Conservation (phyloP, 441 rosid genomes). For the Pelargonium myrrhifolium region DNA sequence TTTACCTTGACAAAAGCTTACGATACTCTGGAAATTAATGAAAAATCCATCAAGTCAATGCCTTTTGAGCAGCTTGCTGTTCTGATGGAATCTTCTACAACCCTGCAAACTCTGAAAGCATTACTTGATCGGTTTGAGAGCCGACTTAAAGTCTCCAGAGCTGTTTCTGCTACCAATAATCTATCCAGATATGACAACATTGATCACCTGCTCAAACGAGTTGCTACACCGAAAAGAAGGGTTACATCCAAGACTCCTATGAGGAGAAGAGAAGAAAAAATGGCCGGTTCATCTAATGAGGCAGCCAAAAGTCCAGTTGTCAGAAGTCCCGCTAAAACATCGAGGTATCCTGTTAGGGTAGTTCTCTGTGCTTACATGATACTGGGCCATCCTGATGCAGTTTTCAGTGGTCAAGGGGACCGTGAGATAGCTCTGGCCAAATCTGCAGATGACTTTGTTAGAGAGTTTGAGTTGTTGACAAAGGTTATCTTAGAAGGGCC, state of each 20-base stretch:
- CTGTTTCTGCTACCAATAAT: constrained; percentile 23
- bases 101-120: constrained; percentile 51
- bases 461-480: constrained; percentile 63
- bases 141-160: constrained; percentile 51
- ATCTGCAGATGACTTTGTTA: constrained; percentile 57
- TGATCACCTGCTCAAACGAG: constrained; percentile 82
- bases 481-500: constrained; percentile 72
- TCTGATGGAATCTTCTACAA: constrained; percentile 54
- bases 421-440: constrained; percentile 64
- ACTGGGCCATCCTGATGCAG: constrained; percentile 92
- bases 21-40: constrained; percentile 54
- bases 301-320: constrained; percentile 29
- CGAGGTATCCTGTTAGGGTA: constrained; percentile 81
- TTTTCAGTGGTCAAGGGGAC: constrained; percentile 76
- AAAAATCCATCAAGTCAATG: constrained; percentile 38
- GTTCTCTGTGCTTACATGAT: constrained; percentile 91
- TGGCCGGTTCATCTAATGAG: constrained; percentile 26
- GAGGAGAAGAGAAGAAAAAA: constrained; percentile 45
- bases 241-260: constrained; percentile 31
- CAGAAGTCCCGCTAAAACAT: constrained; percentile 30
- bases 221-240: constrained; percentile 66
- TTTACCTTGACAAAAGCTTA: constrained; percentile 61
- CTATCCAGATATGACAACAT: constrained; percentile 48
- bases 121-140: constrained; percentile 75
- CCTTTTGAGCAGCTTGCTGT: constrained; percentile 85